These are phyloP conservation scores for Phytophthora pseudosyringae DNA, from an alignment of 352 stramenopile species.

Conservation along the genomic window DNA sequence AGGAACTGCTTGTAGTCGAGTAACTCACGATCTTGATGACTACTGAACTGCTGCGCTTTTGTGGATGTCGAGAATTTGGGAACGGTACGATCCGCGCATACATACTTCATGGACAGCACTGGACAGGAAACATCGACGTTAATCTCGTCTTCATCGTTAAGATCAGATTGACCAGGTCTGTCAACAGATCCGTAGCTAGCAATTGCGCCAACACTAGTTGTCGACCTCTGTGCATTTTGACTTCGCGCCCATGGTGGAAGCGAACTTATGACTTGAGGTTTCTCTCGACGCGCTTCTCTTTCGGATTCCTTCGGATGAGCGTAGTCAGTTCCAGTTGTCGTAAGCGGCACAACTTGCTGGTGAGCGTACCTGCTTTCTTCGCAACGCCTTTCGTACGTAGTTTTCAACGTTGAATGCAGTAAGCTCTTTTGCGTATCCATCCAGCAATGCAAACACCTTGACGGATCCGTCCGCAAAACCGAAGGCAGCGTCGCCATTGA, in stretches of 20 bases:
- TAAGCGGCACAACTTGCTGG: neutral
- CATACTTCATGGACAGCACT: conserved; percentile 54
- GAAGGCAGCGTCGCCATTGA: conserved; percentile 68
- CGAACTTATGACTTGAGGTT: conserved; percentile 73
- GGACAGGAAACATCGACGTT: conserved; percentile 51
- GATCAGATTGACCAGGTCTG: neutral
- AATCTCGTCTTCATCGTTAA: conserved; percentile 7
- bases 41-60: conserved; percentile 47
- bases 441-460: conserved; percentile 59
- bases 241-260: conserved; percentile 69
- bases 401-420: conserved; percentile 51
- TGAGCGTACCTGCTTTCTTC: conserved; percentile 20
- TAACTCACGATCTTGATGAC: conserved; percentile 53
- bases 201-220: neutral
- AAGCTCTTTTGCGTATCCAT: conserved; percentile 65
- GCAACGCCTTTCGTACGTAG: conserved; percentile 48
- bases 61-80: neutral
- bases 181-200: conserved; percentile 6
- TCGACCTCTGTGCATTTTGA: conserved; percentile 43
- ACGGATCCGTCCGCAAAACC: conserved; percentile 78
- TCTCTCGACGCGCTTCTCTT: conserved; percentile 45
- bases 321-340: neutral
- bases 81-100: conserved; percentile 38
- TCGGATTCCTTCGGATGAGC: conserved; percentile 50
- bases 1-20: conserved; percentile 63